phyloP scores from a whole-genome alignment of 2,329 filamentous ascomycete species.

The Colletotrichum tanaceti region DNA sequence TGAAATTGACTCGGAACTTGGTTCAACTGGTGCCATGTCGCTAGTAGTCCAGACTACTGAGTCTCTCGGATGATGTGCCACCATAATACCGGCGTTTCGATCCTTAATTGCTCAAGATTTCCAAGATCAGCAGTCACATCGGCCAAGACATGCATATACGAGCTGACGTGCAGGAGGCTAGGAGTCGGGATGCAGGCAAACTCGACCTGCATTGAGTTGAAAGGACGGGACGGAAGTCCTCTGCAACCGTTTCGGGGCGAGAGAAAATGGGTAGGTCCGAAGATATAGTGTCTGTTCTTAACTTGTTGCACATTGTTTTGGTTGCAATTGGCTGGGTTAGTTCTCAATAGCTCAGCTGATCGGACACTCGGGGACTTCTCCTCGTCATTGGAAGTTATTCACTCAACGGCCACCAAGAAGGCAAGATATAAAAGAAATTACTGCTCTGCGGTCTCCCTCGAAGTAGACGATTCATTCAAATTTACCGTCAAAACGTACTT shows the following conservation, averaged over 20 bases:
- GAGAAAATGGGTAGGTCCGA: too few relatives aligned
- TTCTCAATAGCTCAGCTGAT: not conserved
- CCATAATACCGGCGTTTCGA: not conserved
- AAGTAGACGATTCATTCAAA: not conserved
- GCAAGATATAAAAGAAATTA: too few relatives aligned
- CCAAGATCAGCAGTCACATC: not conserved
- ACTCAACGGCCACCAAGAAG: not conserved
- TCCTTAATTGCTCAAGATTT: not conserved
- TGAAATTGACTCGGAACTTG: too few relatives aligned
- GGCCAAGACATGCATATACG: slow-evolving; percentile 28
- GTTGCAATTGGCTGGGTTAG: not conserved
- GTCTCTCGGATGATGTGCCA: not conserved
- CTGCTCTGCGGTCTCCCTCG: too few relatives aligned
- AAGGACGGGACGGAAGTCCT: not conserved
- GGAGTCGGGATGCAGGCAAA: slow-evolving; percentile 20
- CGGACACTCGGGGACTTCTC: too few relatives aligned
- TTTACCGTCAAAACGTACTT: slow-evolving; percentile 1
- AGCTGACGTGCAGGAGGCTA: slow-evolving; percentile 34
- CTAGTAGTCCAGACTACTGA: too few relatives aligned
- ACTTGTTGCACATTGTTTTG: not conserved
- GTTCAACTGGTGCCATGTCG: too few relatives aligned
- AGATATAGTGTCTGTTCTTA: too few relatives aligned
- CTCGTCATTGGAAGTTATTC: too few relatives aligned
- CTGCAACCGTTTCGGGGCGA: not conserved
- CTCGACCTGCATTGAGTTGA: not conserved